Base-by-base conservation (phyloP, 768 basidiomycete genomes). In the Hygrocybe coccinea region DNA sequence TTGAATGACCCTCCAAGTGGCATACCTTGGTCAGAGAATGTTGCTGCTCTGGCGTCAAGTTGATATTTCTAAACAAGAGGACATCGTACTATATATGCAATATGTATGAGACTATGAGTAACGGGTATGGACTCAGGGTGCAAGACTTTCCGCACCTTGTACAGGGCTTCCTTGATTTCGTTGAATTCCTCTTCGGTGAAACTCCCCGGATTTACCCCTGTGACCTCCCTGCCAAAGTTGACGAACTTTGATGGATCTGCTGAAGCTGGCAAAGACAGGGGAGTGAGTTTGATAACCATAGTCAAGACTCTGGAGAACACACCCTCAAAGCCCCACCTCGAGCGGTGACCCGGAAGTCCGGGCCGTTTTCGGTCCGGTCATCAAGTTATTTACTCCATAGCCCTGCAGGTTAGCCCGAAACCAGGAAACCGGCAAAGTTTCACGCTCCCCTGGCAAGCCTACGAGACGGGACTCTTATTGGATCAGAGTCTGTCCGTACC, bases 1-100 rank as follows among this genome's bases (percentile, higher is more conserved):
- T n/a, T n/a, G n/a, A n/a, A n/a, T n/a, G n/a, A n/a, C n/a, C n/a
- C n/a, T n/a, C n/a, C n/a, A n/a, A n/a, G n/a, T n/a, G n/a, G 11
- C 22, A 8, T 59, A 86, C 91, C 81, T 92, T 91, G 12, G 91
- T 93, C 57, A 95, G 70, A 12, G 82, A 81, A 68, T 89, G 92
- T 67, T 94, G 91, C 65, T 89, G 84, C 68, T 91, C 89, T 0
- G 91, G 91, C 4, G 83, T 79, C 21, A 94, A 67, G 29, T 78
- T 71, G 33, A 78, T 79, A 63, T 87, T 70, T 54, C 87, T 79
- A 74, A 94, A 95, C 53, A 95, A 75, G 39, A 95, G 78, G 15
- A 78, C 79, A 41, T 80, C 79, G 61, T 94, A 78, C 89, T 92
- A 64, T n/a, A n/a, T n/a, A n/a, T n/a, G n/a, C 19, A 50, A 7